Conservation (phyloP, 352 stramenopile species). For the Globisporangium uncinulatum region DNA sequence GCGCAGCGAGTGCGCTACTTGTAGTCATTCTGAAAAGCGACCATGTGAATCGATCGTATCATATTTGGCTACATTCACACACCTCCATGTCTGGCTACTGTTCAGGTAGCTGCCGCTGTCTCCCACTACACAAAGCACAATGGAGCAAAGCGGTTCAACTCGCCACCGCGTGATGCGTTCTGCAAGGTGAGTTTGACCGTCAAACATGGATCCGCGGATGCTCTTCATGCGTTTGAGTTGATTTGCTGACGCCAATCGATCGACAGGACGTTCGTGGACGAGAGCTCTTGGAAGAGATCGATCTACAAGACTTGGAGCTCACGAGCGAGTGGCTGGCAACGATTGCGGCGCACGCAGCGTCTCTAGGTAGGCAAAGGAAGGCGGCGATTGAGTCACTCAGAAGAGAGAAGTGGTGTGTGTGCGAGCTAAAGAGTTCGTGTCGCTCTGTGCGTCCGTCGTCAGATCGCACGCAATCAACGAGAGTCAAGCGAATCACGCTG, state of each 20-base stretch:
- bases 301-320: slow-evolving; percentile 18
- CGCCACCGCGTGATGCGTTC: slow-evolving; percentile 22
- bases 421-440: not conserved
- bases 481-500: slow-evolving; percentile 17
- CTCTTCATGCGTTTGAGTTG: not conserved
- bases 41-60: no score
- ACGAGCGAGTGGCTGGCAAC: slow-evolving; percentile 28
- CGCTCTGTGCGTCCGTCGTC: not conserved
- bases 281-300: slow-evolving; percentile 19
- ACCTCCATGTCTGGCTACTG: not conserved
- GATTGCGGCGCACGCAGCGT: slow-evolving; percentile 16
- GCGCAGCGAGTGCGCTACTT: slow-evolving; percentile 1
- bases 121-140: not conserved
- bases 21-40: not conserved
- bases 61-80: not conserved
- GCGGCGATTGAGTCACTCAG: not conserved
- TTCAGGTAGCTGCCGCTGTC: slow-evolving; percentile 1
- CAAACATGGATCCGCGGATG: no score
- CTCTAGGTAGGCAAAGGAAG: slow-evolving; percentile 3
- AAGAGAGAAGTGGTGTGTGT: not conserved
- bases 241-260: not conserved
- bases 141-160: slow-evolving; percentile 15
- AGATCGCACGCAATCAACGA: not conserved
- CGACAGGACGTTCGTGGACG: slow-evolving; percentile 20
- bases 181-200: slow-evolving; percentile 23